A percentile compares a stretch with the other conserved stretches of the same genome.
These are phyloP conservation scores for Trypanosoma rangeli DNA, from an alignment of 208 protist genomes.

Conservation along the genomic window DNA sequence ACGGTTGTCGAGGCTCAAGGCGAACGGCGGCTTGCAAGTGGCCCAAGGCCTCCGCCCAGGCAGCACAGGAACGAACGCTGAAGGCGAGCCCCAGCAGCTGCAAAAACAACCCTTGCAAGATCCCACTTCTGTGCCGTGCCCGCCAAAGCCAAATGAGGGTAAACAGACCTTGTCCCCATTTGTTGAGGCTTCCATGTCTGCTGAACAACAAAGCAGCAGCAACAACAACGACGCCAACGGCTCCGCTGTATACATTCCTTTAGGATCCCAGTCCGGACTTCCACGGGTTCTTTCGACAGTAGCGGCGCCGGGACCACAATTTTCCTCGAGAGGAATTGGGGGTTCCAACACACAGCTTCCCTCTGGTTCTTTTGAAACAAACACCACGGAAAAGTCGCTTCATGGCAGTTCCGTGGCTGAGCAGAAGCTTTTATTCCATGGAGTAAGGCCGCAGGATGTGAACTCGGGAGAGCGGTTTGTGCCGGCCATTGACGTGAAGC, in stretches of 20 bases:
- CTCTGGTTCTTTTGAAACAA: slow-evolving; percentile 10
- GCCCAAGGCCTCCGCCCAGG: background rate
- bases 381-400: background rate
- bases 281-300: background rate
- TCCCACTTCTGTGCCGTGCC: background rate
- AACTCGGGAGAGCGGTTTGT: background rate
- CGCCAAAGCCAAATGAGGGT: background rate
- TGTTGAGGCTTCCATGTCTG: background rate
- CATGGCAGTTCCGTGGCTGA: slow-evolving; percentile 8
- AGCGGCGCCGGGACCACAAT: background rate
- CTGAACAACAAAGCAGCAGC: background rate
- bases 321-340: background rate
- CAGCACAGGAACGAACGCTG: slow-evolving; percentile 8
- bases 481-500: background rate
- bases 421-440: background rate
- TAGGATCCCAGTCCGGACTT: background rate
- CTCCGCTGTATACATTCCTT: background rate
- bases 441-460: background rate
- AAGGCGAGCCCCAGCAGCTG: background rate
- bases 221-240: background rate
- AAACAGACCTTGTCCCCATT: background rate
- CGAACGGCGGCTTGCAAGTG: slow-evolving; percentile 1
- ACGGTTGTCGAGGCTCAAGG: background rate
- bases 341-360: background rate
- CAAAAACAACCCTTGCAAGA: background rate